Evolutionary conservation across 495 filamentous ascomycete species (phyloP).

Genomic region (Friedmanniomyces simplex): DNA sequence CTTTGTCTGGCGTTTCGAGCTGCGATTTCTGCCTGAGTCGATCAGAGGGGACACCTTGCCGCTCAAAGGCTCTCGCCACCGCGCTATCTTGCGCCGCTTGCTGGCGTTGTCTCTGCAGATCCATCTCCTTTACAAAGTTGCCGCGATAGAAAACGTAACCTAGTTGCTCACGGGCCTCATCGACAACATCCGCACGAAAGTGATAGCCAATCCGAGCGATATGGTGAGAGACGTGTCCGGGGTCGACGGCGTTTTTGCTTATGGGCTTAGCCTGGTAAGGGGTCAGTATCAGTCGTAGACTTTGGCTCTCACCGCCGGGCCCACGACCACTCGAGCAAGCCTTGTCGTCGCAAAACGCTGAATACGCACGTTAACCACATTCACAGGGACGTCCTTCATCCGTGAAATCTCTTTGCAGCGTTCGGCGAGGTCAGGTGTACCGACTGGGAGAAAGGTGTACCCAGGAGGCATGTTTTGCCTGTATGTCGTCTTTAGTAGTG

Average conservation of each 20-base stretch:
- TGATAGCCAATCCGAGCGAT: conserved; percentile 75
- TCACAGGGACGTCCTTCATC: conserved; percentile 53
- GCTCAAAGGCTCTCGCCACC: conserved; percentile 3
- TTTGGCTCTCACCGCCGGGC: neutral
- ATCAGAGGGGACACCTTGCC: conserved; percentile 2
- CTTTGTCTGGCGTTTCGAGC: conserved; percentile 37
- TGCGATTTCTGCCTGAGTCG: conserved; percentile 1
- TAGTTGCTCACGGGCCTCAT: conserved; percentile 42
- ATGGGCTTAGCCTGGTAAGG: conserved; percentile 16
- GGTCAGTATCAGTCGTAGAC: conserved; percentile 28
- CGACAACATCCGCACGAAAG: conserved; percentile 49
- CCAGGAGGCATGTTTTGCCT: conserved; percentile 49
- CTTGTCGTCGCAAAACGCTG: neutral
- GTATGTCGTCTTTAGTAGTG: conserved; percentile 20
- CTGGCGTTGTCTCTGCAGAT: neutral
- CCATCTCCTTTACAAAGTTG: conserved; percentile 35
- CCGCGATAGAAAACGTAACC: conserved; percentile 34
- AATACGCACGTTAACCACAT: conserved; percentile 65
- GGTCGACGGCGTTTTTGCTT: conserved; percentile 33
- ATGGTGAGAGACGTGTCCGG: conserved; percentile 50
- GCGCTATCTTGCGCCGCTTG: neutral
- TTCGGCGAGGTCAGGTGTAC: conserved; percentile 62
- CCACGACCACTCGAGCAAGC: neutral
- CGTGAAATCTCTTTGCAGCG: conserved; percentile 73
- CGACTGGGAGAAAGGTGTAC: conserved; percentile 74